These are phyloP conservation scores for Hordeum marinum DNA, from an alignment of 176 grass and related monocot genomes.

Conservation along the genomic window DNA sequence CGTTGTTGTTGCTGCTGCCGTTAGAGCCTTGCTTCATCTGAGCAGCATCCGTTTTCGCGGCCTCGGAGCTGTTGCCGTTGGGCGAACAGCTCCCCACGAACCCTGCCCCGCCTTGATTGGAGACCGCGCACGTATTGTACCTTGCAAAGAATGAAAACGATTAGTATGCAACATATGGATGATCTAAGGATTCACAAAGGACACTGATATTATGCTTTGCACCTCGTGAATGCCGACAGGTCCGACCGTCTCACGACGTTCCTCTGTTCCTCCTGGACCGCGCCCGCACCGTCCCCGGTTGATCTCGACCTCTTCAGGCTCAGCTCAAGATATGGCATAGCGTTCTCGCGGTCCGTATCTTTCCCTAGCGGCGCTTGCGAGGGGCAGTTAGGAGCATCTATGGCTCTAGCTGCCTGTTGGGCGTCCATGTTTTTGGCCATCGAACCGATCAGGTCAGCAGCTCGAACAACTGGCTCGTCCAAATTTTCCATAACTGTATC, in stretches of 20 bases:
- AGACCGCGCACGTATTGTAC: constrained; percentile 61
- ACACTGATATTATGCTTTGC: constrained; percentile 71
- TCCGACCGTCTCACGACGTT: constrained; percentile 70
- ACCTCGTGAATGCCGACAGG: constrained; percentile 73
- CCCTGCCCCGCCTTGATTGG: constrained; percentile 55
- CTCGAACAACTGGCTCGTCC: constrained; percentile 44
- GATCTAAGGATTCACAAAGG: constrained; percentile 23
- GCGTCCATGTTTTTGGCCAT: constrained; percentile 49
- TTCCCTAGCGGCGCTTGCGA: constrained; percentile 38
- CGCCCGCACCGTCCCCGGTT: constrained; percentile 13
- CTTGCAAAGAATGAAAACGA: constrained; percentile 67
- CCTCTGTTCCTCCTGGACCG: constrained; percentile 44
- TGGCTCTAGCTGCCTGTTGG: constrained; percentile 20
- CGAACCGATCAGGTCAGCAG: constrained; percentile 66
- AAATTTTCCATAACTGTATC: constrained; percentile 25
- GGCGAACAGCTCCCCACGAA: constrained; percentile 55
- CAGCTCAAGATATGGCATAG: constrained; percentile 59
- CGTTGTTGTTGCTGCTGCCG: constrained; percentile 74
- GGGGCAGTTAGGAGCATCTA: constrained; percentile 39
- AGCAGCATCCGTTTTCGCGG: constrained; percentile 52
- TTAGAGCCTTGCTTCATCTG: constrained; percentile 68
- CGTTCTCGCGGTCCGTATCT: constrained; percentile 22
- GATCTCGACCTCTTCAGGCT: constrained; percentile 72
- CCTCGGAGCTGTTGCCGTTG: constrained; percentile 66
- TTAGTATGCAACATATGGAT: constrained; percentile 53